Base-by-base conservation (phyloP, 2,329 filamentous ascomycete species). In the Alternaria solani region DNA sequence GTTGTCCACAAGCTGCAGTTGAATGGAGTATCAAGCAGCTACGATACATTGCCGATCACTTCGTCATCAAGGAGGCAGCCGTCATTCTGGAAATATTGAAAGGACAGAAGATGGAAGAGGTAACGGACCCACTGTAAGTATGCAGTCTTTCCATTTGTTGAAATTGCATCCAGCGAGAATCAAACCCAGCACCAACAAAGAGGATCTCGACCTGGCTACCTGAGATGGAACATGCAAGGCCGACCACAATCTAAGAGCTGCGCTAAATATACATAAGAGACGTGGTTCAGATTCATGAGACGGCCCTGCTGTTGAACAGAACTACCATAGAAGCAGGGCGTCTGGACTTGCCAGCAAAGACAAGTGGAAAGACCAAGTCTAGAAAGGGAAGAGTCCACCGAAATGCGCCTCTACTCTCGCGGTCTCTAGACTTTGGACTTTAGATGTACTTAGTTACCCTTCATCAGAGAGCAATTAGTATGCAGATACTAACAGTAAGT, bases 21-120 rank as follows among this genome's bases (percentile, higher is more conserved):
- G 23, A 44, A 56, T 7, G 52, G 49, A 18, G 53, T 48, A 3
- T 48, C 18, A 48, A 48, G 28, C 44, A 67, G 42, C 30, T 67
- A 9, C 42, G 58, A 11, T 44, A 67, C 42, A 67, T 69, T 9
- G 58, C 58, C 5, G 59, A 65, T 25, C 66, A 67, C 54, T 69
- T 69, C 38, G 49, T 48, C 7, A 65, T 69, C n/a, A 64, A 57
- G 36, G 64, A 67, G 39, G 65, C 65, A 9, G 53, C 53, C 5
- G 16, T 57, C n/a, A 58, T 69, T 25, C 30, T 51, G 16, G 57
- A 44, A 7, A 57, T 65, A 8, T 14, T 68, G 30, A 25, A 32
- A 30, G 41, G 44, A 11, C 61, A 56, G 34, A 42, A 56, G 20
- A 30, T 14, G 16, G 23, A 49, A 30, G 51, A 43, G 4, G 20